phyloP scores from a whole-genome alignment of 805 yeast genomes.

The Saccharomyces jurei region DNA sequence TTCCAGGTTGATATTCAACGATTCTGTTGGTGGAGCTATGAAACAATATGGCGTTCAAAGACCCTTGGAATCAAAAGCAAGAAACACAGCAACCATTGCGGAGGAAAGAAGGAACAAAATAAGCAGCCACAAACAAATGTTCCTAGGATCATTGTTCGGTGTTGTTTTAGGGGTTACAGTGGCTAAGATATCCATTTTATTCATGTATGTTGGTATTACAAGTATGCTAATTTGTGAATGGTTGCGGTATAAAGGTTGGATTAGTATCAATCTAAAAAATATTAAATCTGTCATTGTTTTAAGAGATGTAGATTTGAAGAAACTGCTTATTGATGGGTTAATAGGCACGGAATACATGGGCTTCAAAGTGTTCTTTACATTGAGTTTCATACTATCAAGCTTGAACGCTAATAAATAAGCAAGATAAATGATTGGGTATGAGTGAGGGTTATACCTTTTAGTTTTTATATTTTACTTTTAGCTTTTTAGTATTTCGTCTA shows the following conservation, averaged over 20 bases:
- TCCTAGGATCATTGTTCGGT: conserved; percentile 25
- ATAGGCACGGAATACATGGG: not conserved
- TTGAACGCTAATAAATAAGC: not conserved
- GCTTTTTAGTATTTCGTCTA: conserved; percentile 1
- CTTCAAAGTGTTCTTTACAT: not conserved
- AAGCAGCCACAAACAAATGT: conserved; percentile 18
- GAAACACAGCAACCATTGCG: not conserved
- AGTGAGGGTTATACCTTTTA: not conserved
- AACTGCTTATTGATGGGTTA: not conserved
- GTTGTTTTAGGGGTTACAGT: conserved; percentile 21
- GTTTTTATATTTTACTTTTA: not conserved
- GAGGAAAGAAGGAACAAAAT: conserved; percentile 2
- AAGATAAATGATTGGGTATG: not conserved
- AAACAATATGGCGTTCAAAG: not conserved
- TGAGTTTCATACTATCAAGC: not conserved
- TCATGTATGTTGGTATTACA: conserved; percentile 16
- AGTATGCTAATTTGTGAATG: conserved; percentile 21
- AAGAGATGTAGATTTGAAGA: not conserved
- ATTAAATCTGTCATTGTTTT: not conserved
- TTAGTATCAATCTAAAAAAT: not conserved
- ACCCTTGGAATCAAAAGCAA: not conserved
- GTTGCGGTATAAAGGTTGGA: conserved; percentile 7
- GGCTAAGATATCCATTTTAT: conserved; percentile 21
- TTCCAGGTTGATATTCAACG: not conserved
- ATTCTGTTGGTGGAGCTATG: not conserved